Conservation (phyloP, 495 filamentous ascomycete species). For the Aspergillus wentii region DNA sequence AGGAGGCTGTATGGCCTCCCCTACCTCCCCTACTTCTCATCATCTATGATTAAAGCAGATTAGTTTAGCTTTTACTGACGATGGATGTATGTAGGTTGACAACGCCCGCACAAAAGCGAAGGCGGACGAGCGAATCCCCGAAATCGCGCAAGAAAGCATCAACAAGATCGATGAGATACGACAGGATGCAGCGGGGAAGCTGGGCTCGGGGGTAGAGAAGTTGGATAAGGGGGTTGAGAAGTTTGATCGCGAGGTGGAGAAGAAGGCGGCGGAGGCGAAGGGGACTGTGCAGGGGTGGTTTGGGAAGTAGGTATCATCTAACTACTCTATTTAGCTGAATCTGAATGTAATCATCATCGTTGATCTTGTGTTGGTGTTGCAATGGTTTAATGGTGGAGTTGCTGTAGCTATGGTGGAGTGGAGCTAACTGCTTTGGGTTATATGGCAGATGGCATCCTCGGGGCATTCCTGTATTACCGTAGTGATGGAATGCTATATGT, state of each 20-base stretch:
- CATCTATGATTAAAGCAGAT: not conserved
- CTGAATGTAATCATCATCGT: constrained; percentile 1
- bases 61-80: not conserved
- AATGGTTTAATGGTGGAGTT: too few species aligned
- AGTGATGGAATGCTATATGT: constrained; percentile 22
- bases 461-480: constrained; percentile 25
- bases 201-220: constrained; percentile 31
- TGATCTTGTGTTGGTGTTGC: too few species aligned
- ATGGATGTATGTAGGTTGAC: constrained; percentile 51
- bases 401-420: too few species aligned
- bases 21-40: constrained; percentile 1
- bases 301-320: constrained; percentile 46
- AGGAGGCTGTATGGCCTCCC: constrained; percentile 45
- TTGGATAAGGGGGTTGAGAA: constrained; percentile 49
- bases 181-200: constrained; percentile 29
- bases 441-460: not conserved
- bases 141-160: constrained; percentile 53
- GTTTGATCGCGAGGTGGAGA: constrained; percentile 69
- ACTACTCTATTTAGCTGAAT: not conserved
- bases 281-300: constrained; percentile 76
- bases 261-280: constrained; percentile 74
- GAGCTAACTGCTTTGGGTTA: not conserved
- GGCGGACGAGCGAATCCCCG: constrained; percentile 55
- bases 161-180: constrained; percentile 65
- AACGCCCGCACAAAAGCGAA: constrained; percentile 55